phyloP scores from a whole-genome alignment of 2,329 filamentous ascomycete species.

The Rosellinia necatrix region DNA sequence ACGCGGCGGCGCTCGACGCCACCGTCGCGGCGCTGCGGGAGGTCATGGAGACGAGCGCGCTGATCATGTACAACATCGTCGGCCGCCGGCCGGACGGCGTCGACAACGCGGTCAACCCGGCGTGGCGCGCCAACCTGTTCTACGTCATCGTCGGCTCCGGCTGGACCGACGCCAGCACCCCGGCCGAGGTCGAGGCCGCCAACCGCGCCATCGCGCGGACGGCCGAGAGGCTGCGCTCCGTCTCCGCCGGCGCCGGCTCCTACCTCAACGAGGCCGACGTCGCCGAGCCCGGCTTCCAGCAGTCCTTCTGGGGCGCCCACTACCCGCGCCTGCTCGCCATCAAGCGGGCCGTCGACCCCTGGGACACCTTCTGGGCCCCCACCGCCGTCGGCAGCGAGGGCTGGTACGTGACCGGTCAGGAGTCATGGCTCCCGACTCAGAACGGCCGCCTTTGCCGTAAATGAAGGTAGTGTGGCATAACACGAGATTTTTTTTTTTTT shows the following conservation, averaged over 20 bases:
- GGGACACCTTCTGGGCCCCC: slow-evolving; percentile 34
- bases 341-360: slow-evolving; percentile 35
- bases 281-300: slow-evolving; percentile 33
- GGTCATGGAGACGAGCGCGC: slow-evolving; percentile 31
- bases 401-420: slow-evolving; percentile 30
- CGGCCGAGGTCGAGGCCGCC: slow-evolving; percentile 31
- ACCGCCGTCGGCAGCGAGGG: slow-evolving; percentile 36
- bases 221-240: slow-evolving; percentile 39
- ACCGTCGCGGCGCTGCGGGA: slow-evolving; percentile 1
- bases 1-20: slow-evolving; percentile 34
- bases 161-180: slow-evolving; percentile 30
- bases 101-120: slow-evolving; percentile 43
- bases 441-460: slow-evolving; percentile 33
- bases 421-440: slow-evolving; percentile 32
- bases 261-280: slow-evolving; percentile 37
- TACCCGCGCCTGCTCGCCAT: slow-evolving; percentile 31
- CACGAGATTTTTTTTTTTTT: neutral
- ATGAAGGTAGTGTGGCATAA: slow-evolving; percentile 2
- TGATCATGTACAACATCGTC: slow-evolving; percentile 39
- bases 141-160: slow-evolving; percentile 39
- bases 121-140: slow-evolving; percentile 49
- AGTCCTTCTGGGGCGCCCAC: slow-evolving; percentile 35
- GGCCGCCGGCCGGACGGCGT: slow-evolving; percentile 5
- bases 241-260: slow-evolving; percentile 30
- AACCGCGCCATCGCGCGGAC: slow-evolving; percentile 36